A percentile compares a stretch with the other conserved stretches of the same genome.
phyloP scores from a whole-genome alignment of 495 filamentous ascomycete species.

The Evernia prunastri region DNA sequence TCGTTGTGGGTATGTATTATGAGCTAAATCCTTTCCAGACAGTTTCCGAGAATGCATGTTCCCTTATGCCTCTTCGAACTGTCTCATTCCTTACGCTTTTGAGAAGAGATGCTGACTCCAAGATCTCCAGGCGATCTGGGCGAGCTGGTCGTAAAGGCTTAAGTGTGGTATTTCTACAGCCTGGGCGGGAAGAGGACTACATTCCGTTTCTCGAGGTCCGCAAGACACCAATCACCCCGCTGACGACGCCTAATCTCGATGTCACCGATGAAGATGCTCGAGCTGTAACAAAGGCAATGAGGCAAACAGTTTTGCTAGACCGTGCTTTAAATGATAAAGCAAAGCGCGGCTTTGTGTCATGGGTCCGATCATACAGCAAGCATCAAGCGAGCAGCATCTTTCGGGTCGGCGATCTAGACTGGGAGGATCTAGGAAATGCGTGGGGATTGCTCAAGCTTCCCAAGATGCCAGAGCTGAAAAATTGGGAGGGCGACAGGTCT shows the following conservation, averaged over 20 bases:
- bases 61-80: neutral
- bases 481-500: constrained; percentile 55
- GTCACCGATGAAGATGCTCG: constrained; percentile 53
- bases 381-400: constrained; percentile 90
- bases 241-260: constrained; percentile 42
- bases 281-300: constrained; percentile 47
- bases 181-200: constrained; percentile 82
- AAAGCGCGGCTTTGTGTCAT: constrained; percentile 85
- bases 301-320: constrained; percentile 58
- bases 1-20: constrained; percentile 52
- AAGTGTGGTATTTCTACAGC: constrained; percentile 76
- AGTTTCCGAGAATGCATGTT: neutral
- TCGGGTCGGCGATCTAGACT: constrained; percentile 72
- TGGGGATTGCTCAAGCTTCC: constrained; percentile 84
- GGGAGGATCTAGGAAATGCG: constrained; percentile 69
- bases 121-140: constrained; percentile 28
- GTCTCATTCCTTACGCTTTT: neutral
- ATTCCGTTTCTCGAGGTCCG: constrained; percentile 79
- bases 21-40: neutral
- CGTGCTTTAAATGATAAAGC: constrained; percentile 82
- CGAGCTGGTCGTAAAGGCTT: constrained; percentile 82
- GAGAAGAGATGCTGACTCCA: neutral
- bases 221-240: constrained; percentile 72
- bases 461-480: constrained; percentile 86
- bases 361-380: constrained; percentile 84